phyloP scores from a whole-genome alignment of 345 rosid species.

The Mercurialis annua region DNA sequence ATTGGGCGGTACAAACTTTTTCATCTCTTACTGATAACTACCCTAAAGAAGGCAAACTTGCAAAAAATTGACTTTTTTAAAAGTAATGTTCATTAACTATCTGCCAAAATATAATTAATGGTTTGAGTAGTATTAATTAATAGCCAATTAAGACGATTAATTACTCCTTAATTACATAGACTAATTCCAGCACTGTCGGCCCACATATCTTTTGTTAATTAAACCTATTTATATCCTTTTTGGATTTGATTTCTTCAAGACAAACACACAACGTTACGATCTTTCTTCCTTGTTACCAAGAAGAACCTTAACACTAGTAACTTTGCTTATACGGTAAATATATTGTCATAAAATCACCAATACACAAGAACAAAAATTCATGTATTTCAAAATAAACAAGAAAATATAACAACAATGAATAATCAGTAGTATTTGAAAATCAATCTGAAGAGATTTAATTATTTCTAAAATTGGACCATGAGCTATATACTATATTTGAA shows the following conservation, averaged over 20 bases:
- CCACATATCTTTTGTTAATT: not conserved
- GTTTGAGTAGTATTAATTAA: not conserved
- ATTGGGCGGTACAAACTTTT: no score
- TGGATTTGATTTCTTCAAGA: not conserved
- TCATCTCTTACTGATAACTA: no score
- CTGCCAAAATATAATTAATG: not conserved
- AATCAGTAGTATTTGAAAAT: no score
- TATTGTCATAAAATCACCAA: no score
- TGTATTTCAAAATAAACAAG: no score
- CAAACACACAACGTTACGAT: not conserved
- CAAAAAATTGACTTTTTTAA: not conserved
- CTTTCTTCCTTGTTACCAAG: not conserved
- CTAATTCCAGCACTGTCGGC: not conserved
- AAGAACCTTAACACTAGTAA: not conserved
- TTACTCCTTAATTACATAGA: not conserved
- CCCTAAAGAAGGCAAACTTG: no score
- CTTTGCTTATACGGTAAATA: not conserved
- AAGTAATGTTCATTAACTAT: no score
- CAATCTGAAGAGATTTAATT: no score
- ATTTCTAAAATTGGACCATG: no score
- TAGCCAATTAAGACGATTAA: not conserved
- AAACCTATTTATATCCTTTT: not conserved
- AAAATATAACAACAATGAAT: no score
- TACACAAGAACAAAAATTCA: no score
- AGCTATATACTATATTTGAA: no score